Percentiles rank a stretch among this genome's conserved stretches.
phyloP scores from a whole-genome alignment of 768 basidiomycete genomes.

The Suillus decipiens region DNA sequence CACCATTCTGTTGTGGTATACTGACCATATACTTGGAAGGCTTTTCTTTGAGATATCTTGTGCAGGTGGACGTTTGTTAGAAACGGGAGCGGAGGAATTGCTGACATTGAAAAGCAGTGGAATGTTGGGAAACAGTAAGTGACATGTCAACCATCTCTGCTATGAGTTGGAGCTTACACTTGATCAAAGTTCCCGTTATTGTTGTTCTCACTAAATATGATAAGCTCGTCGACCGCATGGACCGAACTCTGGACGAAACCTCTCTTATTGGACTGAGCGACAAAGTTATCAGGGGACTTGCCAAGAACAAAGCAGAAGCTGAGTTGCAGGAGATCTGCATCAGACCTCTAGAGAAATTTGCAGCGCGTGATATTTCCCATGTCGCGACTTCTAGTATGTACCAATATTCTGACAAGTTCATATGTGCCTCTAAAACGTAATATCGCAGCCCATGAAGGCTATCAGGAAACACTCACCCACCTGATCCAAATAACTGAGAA shows the following conservation, averaged over 20 bases:
- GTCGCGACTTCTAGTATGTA: constrained; percentile 5
- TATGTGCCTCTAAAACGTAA: background rate
- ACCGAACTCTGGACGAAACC: constrained; percentile 34
- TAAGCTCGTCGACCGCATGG: background rate
- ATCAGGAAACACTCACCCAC: background rate
- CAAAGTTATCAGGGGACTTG: too few species aligned
- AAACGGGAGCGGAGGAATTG: background rate
- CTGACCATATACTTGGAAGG: too few species aligned
- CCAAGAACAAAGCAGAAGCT: background rate
- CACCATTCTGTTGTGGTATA: too few species aligned
- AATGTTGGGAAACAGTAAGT: constrained; percentile 10
- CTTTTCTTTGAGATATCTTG: too few species aligned
- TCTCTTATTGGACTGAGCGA: background rate
- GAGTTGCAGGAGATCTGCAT: background rate
- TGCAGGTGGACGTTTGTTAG: too few species aligned
- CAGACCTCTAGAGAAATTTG: background rate
- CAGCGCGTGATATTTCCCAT: background rate
- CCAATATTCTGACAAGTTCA: background rate
- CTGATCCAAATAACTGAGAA: background rate
- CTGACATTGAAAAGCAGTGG: background rate
- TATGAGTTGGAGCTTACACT: background rate
- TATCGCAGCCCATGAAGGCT: background rate
- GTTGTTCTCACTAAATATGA: constrained; percentile 11
- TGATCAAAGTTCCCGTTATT: background rate
- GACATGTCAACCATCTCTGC: background rate